Percentiles rank a stretch among this genome's conserved stretches.
Conservation (phyloP, 2,329 filamentous ascomycete species). For the Colletotrichum sansevieriae region DNA sequence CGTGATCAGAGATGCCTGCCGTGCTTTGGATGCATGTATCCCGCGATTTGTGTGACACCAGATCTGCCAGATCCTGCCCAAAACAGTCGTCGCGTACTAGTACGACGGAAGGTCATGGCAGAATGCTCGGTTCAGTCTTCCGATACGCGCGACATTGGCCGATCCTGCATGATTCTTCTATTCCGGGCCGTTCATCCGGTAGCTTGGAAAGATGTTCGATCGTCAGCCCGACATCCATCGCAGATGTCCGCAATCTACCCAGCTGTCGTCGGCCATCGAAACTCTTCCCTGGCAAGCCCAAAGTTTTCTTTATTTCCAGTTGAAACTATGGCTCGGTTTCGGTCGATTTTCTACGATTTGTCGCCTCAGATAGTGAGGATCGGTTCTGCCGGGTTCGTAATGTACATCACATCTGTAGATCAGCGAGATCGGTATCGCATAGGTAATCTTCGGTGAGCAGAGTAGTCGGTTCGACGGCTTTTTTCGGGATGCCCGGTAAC, state of each 20-base stretch:
- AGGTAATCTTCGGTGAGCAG: slow-evolving; percentile 28
- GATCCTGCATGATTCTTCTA: too few species aligned
- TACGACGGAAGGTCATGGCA: background rate
- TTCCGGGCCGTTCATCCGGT: background rate
- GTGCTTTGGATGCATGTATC: too few species aligned
- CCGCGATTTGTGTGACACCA: slow-evolving; percentile 5
- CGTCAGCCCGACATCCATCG: background rate
- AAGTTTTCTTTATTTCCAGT: background rate
- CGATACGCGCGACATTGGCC: background rate
- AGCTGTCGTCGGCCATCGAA: slow-evolving; percentile 4
- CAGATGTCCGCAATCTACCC: background rate
- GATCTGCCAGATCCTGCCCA: background rate
- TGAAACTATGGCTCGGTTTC: slow-evolving; percentile 40
- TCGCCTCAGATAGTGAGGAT: slow-evolving; percentile 44
- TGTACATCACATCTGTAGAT: slow-evolving; percentile 47
- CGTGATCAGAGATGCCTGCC: background rate
- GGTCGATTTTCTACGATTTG: slow-evolving; percentile 48
- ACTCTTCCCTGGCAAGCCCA: background rate
- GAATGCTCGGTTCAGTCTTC: background rate
- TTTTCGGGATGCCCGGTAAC: slow-evolving; percentile 45
- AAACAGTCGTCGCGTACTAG: background rate
- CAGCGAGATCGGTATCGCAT: slow-evolving; percentile 46
- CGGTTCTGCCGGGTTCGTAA: slow-evolving; percentile 45
- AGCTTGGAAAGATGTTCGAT: background rate
- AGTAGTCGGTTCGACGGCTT: slow-evolving; percentile 42